Percentiles rank a stretch among this genome's conserved stretches.
These are phyloP conservation scores for Picea engelmannii DNA, from an alignment of 83 land plant genomes.

Conservation along the genomic window DNA sequence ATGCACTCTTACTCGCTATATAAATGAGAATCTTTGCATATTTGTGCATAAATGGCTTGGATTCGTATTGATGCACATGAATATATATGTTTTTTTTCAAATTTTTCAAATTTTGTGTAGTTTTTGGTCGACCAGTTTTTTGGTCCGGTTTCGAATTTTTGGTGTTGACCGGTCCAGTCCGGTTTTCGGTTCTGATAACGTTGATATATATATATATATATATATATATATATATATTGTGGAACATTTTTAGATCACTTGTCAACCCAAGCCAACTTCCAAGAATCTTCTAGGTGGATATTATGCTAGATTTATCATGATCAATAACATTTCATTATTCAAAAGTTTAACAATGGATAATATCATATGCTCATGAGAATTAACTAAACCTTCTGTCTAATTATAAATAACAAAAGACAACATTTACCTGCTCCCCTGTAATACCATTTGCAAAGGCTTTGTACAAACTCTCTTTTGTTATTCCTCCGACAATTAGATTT, in stretches of 20 bases:
- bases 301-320: background rate
- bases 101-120: no score
- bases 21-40: no score
- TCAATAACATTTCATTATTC: background rate
- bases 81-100: no score
- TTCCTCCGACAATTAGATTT: conserved; percentile 86
- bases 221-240: background rate
- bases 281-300: background rate
- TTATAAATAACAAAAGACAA: background rate
- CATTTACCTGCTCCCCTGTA: conserved; percentile 79
- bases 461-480: conserved; percentile 94
- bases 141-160: no score
- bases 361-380: background rate
- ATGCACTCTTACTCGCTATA: no score
- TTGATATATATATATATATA: background rate
- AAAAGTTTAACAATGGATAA: background rate
- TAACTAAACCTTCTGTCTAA: background rate
- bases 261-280: background rate
- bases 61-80: no score
- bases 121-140: no score
- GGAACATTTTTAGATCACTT: background rate
- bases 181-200: no score
- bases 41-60: no score
- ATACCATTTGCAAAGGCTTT: conserved; percentile 93
- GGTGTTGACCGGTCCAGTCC: no score